Percentiles rank a stretch among this genome's conserved stretches.
These are phyloP conservation scores for Astrephomene gubernaculifera DNA, from an alignment of 139 green algal species.

Conservation along the genomic window DNA sequence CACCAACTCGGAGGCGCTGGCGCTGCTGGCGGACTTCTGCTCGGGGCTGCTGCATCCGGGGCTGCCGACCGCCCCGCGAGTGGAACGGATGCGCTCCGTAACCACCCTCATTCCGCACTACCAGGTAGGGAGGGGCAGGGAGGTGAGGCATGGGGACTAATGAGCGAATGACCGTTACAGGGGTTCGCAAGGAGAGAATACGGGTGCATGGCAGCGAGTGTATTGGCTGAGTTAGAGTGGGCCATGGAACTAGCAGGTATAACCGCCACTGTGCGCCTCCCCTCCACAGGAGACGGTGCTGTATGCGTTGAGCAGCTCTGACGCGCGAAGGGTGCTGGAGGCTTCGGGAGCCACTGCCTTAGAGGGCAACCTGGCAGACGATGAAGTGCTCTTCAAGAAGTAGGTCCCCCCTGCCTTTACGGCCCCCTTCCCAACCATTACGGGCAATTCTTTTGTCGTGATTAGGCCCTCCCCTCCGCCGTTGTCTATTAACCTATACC, in stretches of 20 bases:
- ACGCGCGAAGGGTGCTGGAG: constrained; percentile 31
- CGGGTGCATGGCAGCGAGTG: no score
- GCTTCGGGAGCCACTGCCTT: neutral
- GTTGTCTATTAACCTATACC: no score
- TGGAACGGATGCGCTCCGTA: constrained; percentile 73
- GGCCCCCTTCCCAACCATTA: neutral
- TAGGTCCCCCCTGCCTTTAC: neutral
- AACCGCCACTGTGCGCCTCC: no score
- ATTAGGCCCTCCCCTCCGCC: neutral
- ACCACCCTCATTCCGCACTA: constrained; percentile 80
- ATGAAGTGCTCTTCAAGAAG: constrained; percentile 44
- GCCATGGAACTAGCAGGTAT: no score
- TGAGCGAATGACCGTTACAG: no score
- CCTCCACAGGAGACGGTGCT: constrained; percentile 46
- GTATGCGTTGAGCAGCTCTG: constrained; percentile 40
- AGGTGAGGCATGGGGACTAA: no score
- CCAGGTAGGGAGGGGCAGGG: no score
- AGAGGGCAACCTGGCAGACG: constrained; percentile 21
- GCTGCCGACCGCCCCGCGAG: constrained; percentile 58
- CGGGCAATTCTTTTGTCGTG: neutral
- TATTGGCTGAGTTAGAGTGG: no score
- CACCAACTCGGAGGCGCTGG: constrained; percentile 67
- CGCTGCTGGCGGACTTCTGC: constrained; percentile 76
- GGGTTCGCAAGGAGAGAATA: no score
- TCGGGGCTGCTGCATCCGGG: constrained; percentile 71